Evolutionary conservation across 73 alveolate species (phyloP).

Genomic region (Vitrella brassicaformis): DNA sequence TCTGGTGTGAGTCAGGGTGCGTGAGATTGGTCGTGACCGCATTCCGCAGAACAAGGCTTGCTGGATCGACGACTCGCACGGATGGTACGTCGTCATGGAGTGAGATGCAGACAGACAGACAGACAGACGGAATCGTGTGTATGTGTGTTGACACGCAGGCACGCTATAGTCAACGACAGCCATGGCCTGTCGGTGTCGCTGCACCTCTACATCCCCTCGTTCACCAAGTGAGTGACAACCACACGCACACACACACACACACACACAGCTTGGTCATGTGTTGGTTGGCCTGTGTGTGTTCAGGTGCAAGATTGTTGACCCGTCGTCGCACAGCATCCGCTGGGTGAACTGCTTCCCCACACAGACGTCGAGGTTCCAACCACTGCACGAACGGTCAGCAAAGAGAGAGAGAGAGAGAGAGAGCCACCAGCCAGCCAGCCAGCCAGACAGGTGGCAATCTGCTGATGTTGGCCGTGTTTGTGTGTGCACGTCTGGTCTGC

Average conservation of each 20-base stretch:
- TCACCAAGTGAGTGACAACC: no score
- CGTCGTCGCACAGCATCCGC: background rate
- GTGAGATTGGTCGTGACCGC: no score
- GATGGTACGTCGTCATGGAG: no score
- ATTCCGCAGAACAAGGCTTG: background rate
- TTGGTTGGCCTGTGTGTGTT: no score
- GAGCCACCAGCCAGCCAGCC: background rate
- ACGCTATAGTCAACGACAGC: background rate
- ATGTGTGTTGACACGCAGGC: no score
- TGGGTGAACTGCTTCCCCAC: background rate
- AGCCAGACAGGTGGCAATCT: background rate
- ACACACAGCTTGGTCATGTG: no score
- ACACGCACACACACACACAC: no score
- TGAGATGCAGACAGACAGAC: no score
- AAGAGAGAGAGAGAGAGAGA: background rate
- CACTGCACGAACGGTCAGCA: background rate
- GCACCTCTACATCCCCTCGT: background rate
- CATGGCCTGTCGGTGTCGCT: background rate
- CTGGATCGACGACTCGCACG: background rate
- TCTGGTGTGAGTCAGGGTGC: no score
- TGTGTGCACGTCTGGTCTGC: background rate
- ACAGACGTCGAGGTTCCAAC: background rate
- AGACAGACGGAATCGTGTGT: no score
- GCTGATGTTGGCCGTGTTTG: background rate
- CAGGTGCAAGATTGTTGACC: background rate